Base-by-base conservation (phyloP, 805 yeast species). In the Isabelozyma pseudorhagii region DNA sequence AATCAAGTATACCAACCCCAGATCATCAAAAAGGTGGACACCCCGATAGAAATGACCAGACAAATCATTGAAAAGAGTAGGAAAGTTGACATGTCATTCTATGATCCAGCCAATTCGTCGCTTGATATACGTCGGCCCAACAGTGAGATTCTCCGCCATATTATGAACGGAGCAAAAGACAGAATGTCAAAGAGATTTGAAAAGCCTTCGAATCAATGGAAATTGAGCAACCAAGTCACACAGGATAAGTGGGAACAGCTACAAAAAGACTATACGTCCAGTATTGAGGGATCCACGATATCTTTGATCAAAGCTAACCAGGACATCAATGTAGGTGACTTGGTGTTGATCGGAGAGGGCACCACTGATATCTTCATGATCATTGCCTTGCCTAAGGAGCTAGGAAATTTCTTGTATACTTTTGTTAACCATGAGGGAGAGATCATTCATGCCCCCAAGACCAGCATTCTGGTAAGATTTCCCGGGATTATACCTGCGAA, bases 371-470 rank as follows among this genome's bases (percentile, higher is more conserved):
- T 85, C 15, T 78, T 80, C 27, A 78, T 85, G 45, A 75, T 87
- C 34, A 82, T 77, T 1, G 78, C 74, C 25, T 63, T 80, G 25
- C 92, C 92, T 0, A 54, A 60, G 5, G 61, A 68, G 5, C 60
- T 78, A 2, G 68, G 69, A 14, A 84, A 83, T 43, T 79, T 81
- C 25, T 66, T 83, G 31, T 85, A 80, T 55, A 79, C 88, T 0
- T 75, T 83, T 51, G 69, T 83, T 45, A 77, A 79, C 47, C 72
- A 75, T 29, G 77, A 77, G 49, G 94, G 94, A 8, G 81, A 77
- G 42, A 64, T 87, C 13, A 56, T 68, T 2, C 84, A 78, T 65
- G 72, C 73, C 1, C 68, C 78, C 10, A 77, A 74, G 49, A 62
- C 69, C 15, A 62, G 66, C 13, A 74, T 85, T 46, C 68, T 71